Percentiles rank a stretch among this genome's conserved stretches.
phyloP scores from a whole-genome alignment of 306 rosid genomes.

The Ammopiptanthus mongolicus region DNA sequence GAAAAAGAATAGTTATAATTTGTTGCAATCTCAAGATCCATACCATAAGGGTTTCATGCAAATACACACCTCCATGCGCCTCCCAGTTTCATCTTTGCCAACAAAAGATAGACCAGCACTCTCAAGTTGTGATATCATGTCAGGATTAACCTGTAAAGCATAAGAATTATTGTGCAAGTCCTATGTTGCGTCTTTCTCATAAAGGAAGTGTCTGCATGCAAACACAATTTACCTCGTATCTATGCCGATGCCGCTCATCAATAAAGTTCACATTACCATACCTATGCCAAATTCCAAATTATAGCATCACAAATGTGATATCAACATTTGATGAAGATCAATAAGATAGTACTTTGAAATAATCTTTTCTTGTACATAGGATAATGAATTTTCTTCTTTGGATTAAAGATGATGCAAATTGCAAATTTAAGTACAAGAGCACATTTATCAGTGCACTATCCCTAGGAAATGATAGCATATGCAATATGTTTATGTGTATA shows the following conservation, averaged over 20 bases:
- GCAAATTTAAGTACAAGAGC: neutral
- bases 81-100: constrained; percentile 71
- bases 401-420: neutral
- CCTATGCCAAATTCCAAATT: constrained; percentile 34
- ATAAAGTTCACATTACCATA: constrained; percentile 48
- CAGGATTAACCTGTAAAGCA: constrained; percentile 70
- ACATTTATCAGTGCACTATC: neutral
- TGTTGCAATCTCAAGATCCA: neutral
- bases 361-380: neutral
- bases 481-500: neutral
- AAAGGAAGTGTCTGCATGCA: neutral
- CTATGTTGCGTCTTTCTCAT: neutral
- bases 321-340: neutral
- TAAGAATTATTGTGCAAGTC: neutral
- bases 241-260: constrained; percentile 79
- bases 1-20: neutral
- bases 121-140: constrained; percentile 64
- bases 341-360: neutral
- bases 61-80: constrained; percentile 71
- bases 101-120: constrained; percentile 67
- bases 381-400: neutral
- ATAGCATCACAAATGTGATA: neutral
- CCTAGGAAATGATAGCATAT: neutral
- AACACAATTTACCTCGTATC: constrained; percentile 64
- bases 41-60: neutral